Evolutionary conservation across 495 filamentous ascomycete species (phyloP).

Genomic region (Penicillium canariense): DNA sequence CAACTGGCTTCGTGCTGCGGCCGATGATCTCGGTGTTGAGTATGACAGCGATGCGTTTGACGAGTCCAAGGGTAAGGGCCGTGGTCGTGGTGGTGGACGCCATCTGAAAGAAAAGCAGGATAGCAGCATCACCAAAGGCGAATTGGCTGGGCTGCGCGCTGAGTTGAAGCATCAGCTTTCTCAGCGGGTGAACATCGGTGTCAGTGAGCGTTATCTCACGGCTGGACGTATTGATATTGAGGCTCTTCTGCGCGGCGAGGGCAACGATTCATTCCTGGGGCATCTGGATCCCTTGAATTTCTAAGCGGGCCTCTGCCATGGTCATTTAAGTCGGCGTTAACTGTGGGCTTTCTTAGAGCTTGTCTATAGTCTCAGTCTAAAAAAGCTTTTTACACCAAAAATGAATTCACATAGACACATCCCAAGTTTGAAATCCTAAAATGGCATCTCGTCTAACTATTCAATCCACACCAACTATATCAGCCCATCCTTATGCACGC

Average conservation of each 20-base stretch:
- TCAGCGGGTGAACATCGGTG: constrained; percentile 82
- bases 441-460: too few relatives aligned
- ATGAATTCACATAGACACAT: too few relatives aligned
- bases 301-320: constrained; percentile 11
- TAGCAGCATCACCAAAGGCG: constrained; percentile 63
- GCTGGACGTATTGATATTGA: constrained; percentile 78
- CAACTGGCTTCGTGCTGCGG: constrained; percentile 77
- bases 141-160: constrained; percentile 53
- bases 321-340: neutral
- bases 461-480: too few relatives aligned
- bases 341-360: neutral
- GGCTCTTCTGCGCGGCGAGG: constrained; percentile 65
- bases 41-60: constrained; percentile 87
- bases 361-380: neutral
- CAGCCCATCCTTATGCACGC: too few relatives aligned
- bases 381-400: neutral
- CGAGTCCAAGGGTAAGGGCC: constrained; percentile 57
- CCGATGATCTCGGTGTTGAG: constrained; percentile 91
- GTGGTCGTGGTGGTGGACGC: constrained; percentile 65
- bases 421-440: too few relatives aligned
- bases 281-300: constrained; percentile 53
- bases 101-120: constrained; percentile 73
- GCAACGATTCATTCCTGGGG: constrained; percentile 60
- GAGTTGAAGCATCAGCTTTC: constrained; percentile 55
- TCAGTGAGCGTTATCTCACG: constrained; percentile 87